Evolutionary conservation across 2,329 filamentous ascomycete species (phyloP), one percentile per base, ranked within the genome.

Genomic region (Phialophora chinensis): DNA sequence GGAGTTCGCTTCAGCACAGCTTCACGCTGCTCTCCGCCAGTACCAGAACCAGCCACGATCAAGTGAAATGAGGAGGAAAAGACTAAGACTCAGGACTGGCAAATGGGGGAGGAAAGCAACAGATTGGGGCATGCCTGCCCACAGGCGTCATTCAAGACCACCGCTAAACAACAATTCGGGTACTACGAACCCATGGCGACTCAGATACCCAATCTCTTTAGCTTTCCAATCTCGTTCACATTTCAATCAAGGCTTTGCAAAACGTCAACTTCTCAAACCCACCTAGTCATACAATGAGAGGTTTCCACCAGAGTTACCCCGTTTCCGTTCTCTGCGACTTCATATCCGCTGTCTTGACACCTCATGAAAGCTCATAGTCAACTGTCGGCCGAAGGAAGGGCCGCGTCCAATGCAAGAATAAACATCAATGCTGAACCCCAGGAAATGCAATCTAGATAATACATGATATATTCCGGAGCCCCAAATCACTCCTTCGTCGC

Each of bases 371-470:
- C 38, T 67, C 65, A 69, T 69, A 47, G 60, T 14, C 52, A 59
- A 25, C 31, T 44, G 23, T 55, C 52, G 42, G 27, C 59, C 57
- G 35, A 55, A n/a, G 23, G 35, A 66, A 42, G 63, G 25, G n/a
- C 27, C 53, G 53, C 14, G 20, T 29, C 17, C 54, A 49, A 56
- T 54, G 55, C 65, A 65, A 63, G 44, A 50, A 52, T 49, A 54
- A 65, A 63, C 23, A 42, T 33, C n/a, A 54, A 65, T 57, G 62
- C 59, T 64, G 25, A 8, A 55, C 61, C 20, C 58, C 64, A 20
- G 29, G 20, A 55, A 66, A 67, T 67, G 65, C 65, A 61, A 61
- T 47, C 54, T 68, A 66, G 63, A 68, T 70, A 70, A 66, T 68
- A 70, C 68, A 70, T 42, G 42, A 67, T 66, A 60, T 65, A 29